These are phyloP conservation scores for Pythium dissotocum DNA, from an alignment of 352 stramenopile genomes.

Conservation along the genomic window DNA sequence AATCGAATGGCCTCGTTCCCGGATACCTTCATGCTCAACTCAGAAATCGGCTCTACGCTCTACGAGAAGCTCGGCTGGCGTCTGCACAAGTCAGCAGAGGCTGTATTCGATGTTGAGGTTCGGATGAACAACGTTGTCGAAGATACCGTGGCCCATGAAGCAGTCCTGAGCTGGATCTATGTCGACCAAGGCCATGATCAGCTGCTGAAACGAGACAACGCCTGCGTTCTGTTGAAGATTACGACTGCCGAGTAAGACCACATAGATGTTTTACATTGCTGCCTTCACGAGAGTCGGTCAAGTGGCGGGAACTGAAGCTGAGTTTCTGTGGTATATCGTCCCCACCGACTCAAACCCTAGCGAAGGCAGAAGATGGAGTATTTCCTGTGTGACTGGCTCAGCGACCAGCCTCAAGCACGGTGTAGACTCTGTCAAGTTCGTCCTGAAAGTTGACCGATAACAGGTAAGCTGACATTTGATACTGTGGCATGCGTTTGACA, in stretches of 20 bases:
- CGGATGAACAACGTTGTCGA: background rate
- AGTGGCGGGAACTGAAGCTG: background rate
- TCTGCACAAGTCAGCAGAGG: conserved; percentile 47
- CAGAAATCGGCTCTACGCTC: conserved; percentile 64
- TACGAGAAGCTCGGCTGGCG: conserved; percentile 67
- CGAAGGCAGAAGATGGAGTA: background rate
- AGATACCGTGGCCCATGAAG: background rate
- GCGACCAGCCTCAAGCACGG: background rate
- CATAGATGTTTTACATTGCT: background rate
- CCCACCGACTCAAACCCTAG: background rate
- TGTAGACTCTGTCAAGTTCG: background rate
- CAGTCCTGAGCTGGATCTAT: conserved; percentile 19
- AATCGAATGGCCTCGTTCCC: conserved; percentile 33
- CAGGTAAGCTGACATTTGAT: background rate
- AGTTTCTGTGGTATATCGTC: background rate
- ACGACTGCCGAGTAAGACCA: background rate
- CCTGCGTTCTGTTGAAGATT: conserved; percentile 38
- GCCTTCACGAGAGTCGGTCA: background rate
- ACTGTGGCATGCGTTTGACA: background rate
- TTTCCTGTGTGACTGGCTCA: background rate
- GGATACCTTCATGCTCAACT: conserved; percentile 51
- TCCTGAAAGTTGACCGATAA: background rate
- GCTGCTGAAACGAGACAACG: conserved; percentile 46
- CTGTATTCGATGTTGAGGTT: conserved; percentile 30
- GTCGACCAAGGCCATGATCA: conserved; percentile 42